phyloP scores from a whole-genome alignment of 2,329 filamentous ascomycete species.

The Pestalotiopsis sp. region DNA sequence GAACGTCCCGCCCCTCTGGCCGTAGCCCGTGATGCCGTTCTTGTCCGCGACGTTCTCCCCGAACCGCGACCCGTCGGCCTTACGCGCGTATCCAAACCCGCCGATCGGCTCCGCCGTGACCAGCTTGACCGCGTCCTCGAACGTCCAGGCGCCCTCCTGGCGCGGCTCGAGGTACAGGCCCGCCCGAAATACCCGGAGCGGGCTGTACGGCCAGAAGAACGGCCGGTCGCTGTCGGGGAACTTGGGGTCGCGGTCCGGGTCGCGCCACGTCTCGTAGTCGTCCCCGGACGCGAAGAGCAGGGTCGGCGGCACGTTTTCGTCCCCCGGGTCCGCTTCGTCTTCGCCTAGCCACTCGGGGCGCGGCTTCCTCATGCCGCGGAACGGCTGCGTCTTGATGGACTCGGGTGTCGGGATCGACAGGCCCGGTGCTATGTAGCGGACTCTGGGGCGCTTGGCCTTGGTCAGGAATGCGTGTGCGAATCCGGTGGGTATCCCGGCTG shows the following conservation, averaged over 20 bases:
- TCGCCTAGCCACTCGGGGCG: not conserved
- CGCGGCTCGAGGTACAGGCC: not conserved
- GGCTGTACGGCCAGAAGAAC: not conserved
- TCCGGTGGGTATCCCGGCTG: not conserved
- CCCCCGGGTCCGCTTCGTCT: not conserved
- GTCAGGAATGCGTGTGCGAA: not conserved
- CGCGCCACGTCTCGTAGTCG: not conserved
- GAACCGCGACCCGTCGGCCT: conserved; percentile 1
- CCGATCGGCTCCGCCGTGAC: not conserved
- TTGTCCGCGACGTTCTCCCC: not conserved
- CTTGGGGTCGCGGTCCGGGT: not conserved
- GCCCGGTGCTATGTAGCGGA: conserved; percentile 3
- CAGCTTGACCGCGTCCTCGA: not conserved
- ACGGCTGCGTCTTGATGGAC: not conserved
- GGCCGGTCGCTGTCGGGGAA: not conserved
- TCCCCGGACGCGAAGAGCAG: not conserved
- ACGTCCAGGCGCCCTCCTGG: not conserved
- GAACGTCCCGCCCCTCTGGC: not conserved
- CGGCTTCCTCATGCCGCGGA: not conserved
- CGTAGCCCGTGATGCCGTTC: not conserved
- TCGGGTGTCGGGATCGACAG: not conserved
- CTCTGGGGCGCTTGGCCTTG: not conserved
- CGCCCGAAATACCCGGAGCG: not conserved
- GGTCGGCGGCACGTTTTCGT: not conserved
- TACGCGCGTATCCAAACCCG: not conserved